Percentiles rank a stretch among this genome's conserved stretches.
These are phyloP conservation scores for Daedaleopsis sinensis DNA, from an alignment of 768 basidiomycete genomes.

Conservation along the genomic window DNA sequence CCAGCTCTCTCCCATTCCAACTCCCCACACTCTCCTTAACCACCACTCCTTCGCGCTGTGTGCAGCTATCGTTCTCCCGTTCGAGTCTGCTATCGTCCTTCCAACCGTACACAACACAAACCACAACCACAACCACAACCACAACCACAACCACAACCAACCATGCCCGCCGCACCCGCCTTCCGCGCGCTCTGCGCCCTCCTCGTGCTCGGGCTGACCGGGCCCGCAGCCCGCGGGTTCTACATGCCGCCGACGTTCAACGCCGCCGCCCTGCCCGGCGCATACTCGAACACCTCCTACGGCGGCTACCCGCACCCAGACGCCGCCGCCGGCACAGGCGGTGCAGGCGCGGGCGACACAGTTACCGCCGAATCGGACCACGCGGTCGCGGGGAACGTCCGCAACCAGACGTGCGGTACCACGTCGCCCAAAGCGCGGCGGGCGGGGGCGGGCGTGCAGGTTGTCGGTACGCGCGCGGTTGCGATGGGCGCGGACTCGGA, in stretches of 20 bases:
- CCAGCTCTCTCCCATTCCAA: neutral
- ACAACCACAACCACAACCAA: too few relatives aligned
- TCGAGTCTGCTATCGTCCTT: too few relatives aligned
- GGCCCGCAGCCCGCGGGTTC: constrained; percentile 3
- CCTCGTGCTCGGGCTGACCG: neutral
- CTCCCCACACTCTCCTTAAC: neutral
- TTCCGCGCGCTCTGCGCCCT: neutral
- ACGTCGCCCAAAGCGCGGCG: too few relatives aligned
- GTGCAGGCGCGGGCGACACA: neutral
- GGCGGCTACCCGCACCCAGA: neutral
- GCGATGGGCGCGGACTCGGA: too few relatives aligned
- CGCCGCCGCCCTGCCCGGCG: constrained; percentile 1
- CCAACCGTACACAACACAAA: too few relatives aligned
- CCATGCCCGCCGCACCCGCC: neutral
- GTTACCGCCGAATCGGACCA: too few relatives aligned
- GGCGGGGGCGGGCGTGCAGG: too few relatives aligned
- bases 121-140: too few relatives aligned
- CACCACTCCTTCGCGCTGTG: neutral
- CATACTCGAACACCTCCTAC: neutral
- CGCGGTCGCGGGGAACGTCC: neutral
- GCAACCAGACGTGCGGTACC: neutral
- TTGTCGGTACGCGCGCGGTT: too few relatives aligned
- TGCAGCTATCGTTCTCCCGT: too few relatives aligned
- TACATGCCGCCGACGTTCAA: constrained; percentile 18
- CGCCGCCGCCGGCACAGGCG: neutral